Evolutionary conservation across 2,329 filamentous ascomycete species (phyloP).

Genomic region (Fusarium sp.): DNA sequence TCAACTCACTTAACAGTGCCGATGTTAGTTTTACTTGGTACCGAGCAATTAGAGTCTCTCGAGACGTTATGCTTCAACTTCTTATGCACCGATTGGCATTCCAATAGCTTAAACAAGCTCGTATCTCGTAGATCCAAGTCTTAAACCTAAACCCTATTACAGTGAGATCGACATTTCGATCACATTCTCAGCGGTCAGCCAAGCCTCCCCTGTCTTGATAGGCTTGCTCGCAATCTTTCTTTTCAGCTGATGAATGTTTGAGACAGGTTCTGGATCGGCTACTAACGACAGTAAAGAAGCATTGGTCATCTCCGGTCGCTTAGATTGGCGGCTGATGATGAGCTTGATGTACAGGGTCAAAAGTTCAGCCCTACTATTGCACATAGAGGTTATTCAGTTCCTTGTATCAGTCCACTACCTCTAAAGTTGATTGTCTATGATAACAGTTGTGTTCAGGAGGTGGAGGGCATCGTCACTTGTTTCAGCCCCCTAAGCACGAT

Average conservation of each 20-base stretch:
- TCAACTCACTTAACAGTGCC: not conserved
- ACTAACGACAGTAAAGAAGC: not conserved
- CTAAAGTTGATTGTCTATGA: not conserved
- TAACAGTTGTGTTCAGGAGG: not conserved
- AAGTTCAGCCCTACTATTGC: no score
- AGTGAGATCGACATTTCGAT: not conserved
- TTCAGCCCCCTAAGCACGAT: not conserved
- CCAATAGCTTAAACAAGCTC: not conserved
- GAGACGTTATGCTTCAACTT: not conserved
- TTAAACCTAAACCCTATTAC: not conserved
- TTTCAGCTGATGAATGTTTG: not conserved
- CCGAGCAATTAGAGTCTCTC: rapidly evolving
- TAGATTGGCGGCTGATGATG: no score
- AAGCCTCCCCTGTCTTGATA: not conserved
- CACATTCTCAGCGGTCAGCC: not conserved
- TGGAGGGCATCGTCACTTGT: not conserved
- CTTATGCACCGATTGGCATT: not conserved
- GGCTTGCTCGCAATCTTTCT: not conserved
- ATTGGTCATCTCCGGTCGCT: not conserved
- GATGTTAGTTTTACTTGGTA: not conserved
- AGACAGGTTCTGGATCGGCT: not conserved
- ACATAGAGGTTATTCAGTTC: rapidly evolving
- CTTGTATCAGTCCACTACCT: no score
- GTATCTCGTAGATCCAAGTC: not conserved
- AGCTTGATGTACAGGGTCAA: not conserved